phyloP scores from a whole-genome alignment of 2,329 filamentous ascomycete species.

The Colletotrichum sp. region DNA sequence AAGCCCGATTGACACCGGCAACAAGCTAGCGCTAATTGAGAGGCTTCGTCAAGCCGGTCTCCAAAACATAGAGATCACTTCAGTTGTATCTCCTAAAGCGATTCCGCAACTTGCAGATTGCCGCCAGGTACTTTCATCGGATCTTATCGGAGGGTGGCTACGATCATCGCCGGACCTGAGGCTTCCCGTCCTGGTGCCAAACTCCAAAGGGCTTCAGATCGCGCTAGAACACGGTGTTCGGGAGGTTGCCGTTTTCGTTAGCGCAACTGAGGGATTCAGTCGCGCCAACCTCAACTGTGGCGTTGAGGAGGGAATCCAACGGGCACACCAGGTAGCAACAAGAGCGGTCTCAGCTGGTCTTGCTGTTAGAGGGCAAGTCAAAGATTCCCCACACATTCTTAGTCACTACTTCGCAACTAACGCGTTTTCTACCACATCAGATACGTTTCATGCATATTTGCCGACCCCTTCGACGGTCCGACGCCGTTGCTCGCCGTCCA shows the following conservation, averaged over 20 bases:
- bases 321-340: neutral
- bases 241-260: neutral
- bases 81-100: neutral
- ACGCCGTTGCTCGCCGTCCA: neutral
- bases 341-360: neutral
- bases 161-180: neutral
- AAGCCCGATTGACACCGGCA: neutral
- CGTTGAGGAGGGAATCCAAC: neutral
- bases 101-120: neutral
- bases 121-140: neutral
- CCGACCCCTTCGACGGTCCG: neutral
- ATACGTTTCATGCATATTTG: neutral
- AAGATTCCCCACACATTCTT: neutral
- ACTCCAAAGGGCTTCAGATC: neutral
- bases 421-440: neutral
- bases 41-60: neutral
- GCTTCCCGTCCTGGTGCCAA: neutral
- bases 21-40: neutral
- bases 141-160: neutral
- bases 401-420: neutral
- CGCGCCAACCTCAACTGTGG: neutral
- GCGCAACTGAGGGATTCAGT: neutral
- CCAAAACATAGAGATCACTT: neutral
- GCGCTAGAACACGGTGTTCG: neutral
- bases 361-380: neutral